Conservation (phyloP, 2,329 filamentous ascomycete genomes). For the Botryotinia narcissicola region DNA sequence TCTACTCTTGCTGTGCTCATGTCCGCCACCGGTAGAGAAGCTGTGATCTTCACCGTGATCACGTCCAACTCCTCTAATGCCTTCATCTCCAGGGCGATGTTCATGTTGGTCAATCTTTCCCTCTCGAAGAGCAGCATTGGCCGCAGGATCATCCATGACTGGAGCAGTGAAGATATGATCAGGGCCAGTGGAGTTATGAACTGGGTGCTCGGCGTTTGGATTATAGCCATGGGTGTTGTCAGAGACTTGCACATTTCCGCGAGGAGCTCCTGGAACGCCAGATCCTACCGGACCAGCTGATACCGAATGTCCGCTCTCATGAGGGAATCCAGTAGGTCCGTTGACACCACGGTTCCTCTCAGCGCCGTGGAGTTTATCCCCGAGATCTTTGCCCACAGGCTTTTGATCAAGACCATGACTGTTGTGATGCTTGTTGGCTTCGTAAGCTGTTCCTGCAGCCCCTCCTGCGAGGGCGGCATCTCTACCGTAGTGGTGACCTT, state of each 20-base stretch:
- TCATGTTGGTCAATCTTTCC: constrained; percentile 10
- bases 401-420: constrained; percentile 20
- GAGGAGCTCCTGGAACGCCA: constrained; percentile 16
- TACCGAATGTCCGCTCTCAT: neutral
- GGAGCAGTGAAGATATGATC: constrained; percentile 16
- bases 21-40: neutral
- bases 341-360: constrained; percentile 26
- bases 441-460: constrained; percentile 23
- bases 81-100: neutral
- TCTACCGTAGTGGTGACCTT: constrained; percentile 26
- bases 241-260: constrained; percentile 10
- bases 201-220: neutral
- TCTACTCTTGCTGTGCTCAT: constrained; percentile 12
- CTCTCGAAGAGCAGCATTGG: neutral
- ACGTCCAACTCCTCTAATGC: neutral
- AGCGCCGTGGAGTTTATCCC: constrained; percentile 26
- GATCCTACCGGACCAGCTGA: neutral
- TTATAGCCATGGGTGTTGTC: constrained; percentile 2
- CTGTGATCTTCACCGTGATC: neutral
- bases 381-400: constrained; percentile 15
- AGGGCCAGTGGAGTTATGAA: constrained; percentile 9
- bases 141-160: constrained; percentile 12
- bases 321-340: constrained; percentile 18
- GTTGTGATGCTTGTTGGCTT: constrained; percentile 26
- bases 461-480: constrained; percentile 23